Evolutionary conservation across 1,284 basidiomycete species (phyloP).

Genomic region (Polyporus tsugae): DNA sequence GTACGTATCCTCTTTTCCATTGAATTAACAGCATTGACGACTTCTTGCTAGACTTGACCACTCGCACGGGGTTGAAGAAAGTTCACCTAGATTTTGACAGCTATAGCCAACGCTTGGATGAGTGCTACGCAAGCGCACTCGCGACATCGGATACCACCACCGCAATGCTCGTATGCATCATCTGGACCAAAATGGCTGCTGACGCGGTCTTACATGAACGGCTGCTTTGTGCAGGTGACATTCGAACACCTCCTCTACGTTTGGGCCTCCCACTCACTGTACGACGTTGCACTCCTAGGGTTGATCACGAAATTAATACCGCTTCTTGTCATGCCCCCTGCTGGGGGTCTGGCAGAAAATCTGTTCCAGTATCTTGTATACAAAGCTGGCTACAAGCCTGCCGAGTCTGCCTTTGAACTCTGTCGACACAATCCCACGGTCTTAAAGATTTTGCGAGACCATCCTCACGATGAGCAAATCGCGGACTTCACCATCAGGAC

Average conservation of each 20-base stretch:
- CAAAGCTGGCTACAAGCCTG: neutral
- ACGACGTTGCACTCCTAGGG: neutral
- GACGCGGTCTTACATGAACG: neutral
- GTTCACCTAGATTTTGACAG: neutral
- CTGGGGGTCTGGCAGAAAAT: neutral
- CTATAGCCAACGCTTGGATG: neutral
- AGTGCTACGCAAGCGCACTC: slow-evolving; percentile 2
- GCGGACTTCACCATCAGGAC: neutral
- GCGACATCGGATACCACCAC: neutral
- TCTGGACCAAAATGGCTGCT: neutral
- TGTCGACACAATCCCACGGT: neutral
- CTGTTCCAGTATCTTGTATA: neutral
- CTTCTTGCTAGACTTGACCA: neutral
- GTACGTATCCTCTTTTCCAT: neutral
- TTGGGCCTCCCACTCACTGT: neutral
- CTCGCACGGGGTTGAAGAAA: neutral
- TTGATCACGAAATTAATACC: neutral
- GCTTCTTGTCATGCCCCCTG: neutral
- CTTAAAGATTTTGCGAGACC: neutral
- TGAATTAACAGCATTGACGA: neutral
- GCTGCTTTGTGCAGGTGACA: neutral
- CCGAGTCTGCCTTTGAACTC: neutral
- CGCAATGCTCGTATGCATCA: neutral
- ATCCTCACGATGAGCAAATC: neutral
- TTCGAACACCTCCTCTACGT: neutral